Base-by-base conservation (phyloP, 768 basidiomycete species). In the Nidularia sp. region DNA sequence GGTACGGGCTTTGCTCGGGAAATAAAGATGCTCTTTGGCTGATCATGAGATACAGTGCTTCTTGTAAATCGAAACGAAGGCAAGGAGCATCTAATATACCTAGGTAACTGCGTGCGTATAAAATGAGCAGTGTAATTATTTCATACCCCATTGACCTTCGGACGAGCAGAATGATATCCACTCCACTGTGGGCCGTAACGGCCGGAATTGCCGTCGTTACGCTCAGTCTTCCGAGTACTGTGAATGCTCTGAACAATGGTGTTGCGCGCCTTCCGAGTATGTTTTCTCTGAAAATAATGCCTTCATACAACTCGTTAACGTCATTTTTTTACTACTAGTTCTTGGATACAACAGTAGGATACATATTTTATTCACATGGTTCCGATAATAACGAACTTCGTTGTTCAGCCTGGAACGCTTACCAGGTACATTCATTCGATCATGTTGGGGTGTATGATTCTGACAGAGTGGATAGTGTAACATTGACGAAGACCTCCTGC, bases 311-410 rank as follows among this genome's bases (percentile, higher is more conserved):
- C 9, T 46, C 31, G 33, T 36, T 39, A 39, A 41, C 41, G 22
- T 50, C 32, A 34, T n/a, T 46, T 18, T 18, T 18, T 18, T 18
- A 18, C 31, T 15, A 8, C 32, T 39, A 85, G 83, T 78, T 15
- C 70, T 85, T 70, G 84, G 83, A 2, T 86, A 81, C 57, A 86
- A 86, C 56, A 85, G 83, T 85, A 46, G 61, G 80, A 57, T 18
- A 48, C 49, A 33, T 22, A 50, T 54, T 15, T 57, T 22, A n/a
- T 32, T 33, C 44, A 34, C 15, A 32, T 25, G 43, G 18, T 31
- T 22, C 13, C 33, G 39, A 41, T 25, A 18, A 31, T 18, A 49
- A 32, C 35, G 10, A 29, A 25, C 8, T 22, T 45, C 22, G 44
- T 47, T 43, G 41, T 32, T 34, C 41, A 86, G 85, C 85, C 5